Conservation (phyloP, 805 yeast species). For the Kregervanrija fluxuum region DNA sequence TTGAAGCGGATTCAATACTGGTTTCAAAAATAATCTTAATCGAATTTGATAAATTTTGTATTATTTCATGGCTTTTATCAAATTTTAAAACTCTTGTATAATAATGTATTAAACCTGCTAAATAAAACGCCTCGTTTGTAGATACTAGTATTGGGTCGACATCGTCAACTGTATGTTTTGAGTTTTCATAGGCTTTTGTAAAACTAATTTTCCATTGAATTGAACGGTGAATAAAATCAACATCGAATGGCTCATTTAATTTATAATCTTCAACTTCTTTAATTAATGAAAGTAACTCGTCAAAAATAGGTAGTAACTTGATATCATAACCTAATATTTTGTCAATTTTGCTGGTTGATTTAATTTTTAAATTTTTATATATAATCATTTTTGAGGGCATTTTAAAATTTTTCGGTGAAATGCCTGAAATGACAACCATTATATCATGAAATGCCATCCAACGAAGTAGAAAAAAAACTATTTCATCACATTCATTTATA, state of each 20-base stretch:
- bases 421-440: constrained; percentile 7
- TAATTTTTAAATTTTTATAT: not conserved
- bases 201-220: no score
- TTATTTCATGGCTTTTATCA: not conserved
- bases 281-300: constrained; percentile 3
- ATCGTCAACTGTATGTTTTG: not conserved
- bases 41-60: constrained; percentile 5
- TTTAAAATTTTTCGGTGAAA: constrained; percentile 3
- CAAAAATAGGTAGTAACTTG: constrained; percentile 38
- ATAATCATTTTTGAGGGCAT: constrained; percentile 4
- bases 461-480: constrained; percentile 3
- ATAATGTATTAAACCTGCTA: constrained; percentile 4
- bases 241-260: not conserved
- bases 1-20: constrained; percentile 7
- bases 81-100: constrained; percentile 5
- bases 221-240: no score
- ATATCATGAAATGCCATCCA: constrained; percentile 9
- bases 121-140: constrained; percentile 3
- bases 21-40: constrained; percentile 5
- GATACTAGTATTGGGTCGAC: constrained; percentile 2
- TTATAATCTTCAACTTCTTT: not conserved
- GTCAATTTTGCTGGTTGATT: constrained; percentile 35
- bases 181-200: no score
- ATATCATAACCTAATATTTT: constrained; percentile 60
- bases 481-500: not conserved